Base-by-base conservation (phyloP, 352 stramenopile species). In the Phytopythium boreale region DNA sequence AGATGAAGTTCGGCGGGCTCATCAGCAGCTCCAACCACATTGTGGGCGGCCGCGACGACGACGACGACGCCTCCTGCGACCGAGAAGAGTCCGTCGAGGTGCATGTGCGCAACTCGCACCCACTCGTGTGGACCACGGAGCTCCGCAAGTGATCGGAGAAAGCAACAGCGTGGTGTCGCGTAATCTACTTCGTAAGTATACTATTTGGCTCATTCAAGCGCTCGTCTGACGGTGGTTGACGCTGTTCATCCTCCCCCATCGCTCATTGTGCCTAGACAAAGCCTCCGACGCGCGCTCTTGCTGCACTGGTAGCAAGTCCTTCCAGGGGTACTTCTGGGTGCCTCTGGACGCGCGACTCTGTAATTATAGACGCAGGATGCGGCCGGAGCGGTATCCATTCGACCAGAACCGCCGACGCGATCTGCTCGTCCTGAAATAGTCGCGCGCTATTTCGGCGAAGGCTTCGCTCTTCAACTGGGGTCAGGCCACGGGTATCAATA, bases 61-160 rank as follows among this genome's bases (percentile, higher is more conserved):
- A n/a, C 11, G 73, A 84, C 29, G 75, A 79, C 31, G 56, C 56
- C 1, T n/a, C 26, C 15, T 15, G 12, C 50, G 50, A 41, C 26
- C 15, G 20, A 1, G 26, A 41, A 5, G 70, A 84, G 26, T 73
- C 78, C 31, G 59, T 59, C 2, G 70, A 78, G 31, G 87, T 97
- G 24, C 69, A 75, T 20, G 87, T 97, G 29, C 67, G 78, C 53
- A 82, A 72, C 43, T 93, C 90, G 31, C 75, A 90, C 39, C 82
- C 89, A 41, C 71, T 97, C n/a, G 78, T 97, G 52, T 97, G 90
- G 90, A 96, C 85, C 14, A 96, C 87, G 0, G 79, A 94, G 69
- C 68, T 97, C n/a, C 50, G 50, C 26, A 19, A 22, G 50, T 57
- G 29, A 34, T 34, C 29, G 29, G 29, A 52, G 44, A 6, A 6